Conservation (phyloP, 495 filamentous ascomycete species). For the Penicillium paradoxum region DNA sequence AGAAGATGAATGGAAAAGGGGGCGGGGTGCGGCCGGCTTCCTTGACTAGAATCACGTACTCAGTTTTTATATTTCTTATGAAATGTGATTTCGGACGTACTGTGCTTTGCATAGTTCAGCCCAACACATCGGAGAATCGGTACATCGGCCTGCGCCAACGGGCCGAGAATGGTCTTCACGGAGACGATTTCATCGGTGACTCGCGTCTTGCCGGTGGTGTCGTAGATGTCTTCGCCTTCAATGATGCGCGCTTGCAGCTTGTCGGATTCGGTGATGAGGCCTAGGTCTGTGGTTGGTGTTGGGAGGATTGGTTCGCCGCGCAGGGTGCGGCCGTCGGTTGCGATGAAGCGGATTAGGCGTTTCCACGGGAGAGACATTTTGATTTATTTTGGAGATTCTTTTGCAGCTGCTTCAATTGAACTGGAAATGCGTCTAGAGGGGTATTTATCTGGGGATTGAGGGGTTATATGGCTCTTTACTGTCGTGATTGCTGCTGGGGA, state of each 20-base stretch:
- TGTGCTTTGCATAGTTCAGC: conserved; percentile 39
- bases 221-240: conserved; percentile 36
- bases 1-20: conserved; percentile 46
- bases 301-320: conserved; percentile 47
- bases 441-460: conserved; percentile 10
- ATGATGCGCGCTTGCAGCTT: conserved; percentile 37
- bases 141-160: conserved; percentile 32
- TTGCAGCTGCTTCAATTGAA: neutral
- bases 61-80: neutral
- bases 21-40: conserved; percentile 46
- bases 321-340: conserved; percentile 38
- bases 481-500: neutral
- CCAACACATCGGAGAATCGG: conserved; percentile 38
- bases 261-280: conserved; percentile 31
- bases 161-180: conserved; percentile 33
- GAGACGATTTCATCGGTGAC: conserved; percentile 32
- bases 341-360: conserved; percentile 47
- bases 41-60: conserved; percentile 28
- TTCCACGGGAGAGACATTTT: conserved; percentile 33
- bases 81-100: conserved; percentile 12
- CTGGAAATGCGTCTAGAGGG: neutral
- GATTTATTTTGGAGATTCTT: neutral
- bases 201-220: conserved; percentile 27
- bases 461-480: neutral
- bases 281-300: conserved; percentile 33